A percentile compares a stretch with the other conserved stretches of the same genome.
Conservation (phyloP, 2,329 filamentous ascomycete genomes). For the Ophiostoma triangulosporum region DNA sequence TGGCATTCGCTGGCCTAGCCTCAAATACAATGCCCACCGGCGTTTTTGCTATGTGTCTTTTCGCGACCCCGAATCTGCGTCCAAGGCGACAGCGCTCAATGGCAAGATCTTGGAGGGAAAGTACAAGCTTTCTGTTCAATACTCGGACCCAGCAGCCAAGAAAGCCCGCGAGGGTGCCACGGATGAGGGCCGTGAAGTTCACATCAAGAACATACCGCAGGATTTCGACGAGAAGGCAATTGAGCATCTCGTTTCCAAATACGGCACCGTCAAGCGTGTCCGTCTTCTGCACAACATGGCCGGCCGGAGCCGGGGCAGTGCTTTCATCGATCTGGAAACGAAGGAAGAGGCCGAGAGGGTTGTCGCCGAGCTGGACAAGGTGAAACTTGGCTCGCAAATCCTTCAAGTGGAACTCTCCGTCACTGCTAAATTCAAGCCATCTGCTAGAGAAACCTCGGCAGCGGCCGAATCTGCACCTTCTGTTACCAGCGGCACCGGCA, state of each 20-base stretch:
- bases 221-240: slow-evolving; percentile 54
- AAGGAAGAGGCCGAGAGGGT: slow-evolving; percentile 55
- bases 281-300: slow-evolving; percentile 55
- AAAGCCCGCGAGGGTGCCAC: slow-evolving; percentile 68
- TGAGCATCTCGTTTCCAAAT: slow-evolving; percentile 55
- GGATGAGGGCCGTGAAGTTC: slow-evolving; percentile 78
- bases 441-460: slow-evolving; percentile 28
- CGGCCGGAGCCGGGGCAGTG: slow-evolving; percentile 62
- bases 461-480: slow-evolving; percentile 21
- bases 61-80: slow-evolving; percentile 50
- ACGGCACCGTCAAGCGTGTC: slow-evolving; percentile 60
- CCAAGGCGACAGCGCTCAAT: slow-evolving; percentile 59
- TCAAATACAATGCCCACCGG: slow-evolving; percentile 77
- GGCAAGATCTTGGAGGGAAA: slow-evolving; percentile 54
- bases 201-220: slow-evolving; percentile 56
- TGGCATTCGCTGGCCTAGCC: slow-evolving; percentile 76
- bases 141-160: slow-evolving; percentile 69
- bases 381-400: slow-evolving; percentile 53
- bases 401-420: slow-evolving; percentile 51
- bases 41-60: slow-evolving; percentile 98
- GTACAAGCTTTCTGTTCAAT: slow-evolving; percentile 60
- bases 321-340: slow-evolving; percentile 63
- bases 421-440: slow-evolving; percentile 41
- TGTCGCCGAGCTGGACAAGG: slow-evolving; percentile 54
- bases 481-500: slow-evolving; percentile 19